Conservation (phyloP, 192 early-diverging fungal species). For the Dispira parvispora region DNA sequence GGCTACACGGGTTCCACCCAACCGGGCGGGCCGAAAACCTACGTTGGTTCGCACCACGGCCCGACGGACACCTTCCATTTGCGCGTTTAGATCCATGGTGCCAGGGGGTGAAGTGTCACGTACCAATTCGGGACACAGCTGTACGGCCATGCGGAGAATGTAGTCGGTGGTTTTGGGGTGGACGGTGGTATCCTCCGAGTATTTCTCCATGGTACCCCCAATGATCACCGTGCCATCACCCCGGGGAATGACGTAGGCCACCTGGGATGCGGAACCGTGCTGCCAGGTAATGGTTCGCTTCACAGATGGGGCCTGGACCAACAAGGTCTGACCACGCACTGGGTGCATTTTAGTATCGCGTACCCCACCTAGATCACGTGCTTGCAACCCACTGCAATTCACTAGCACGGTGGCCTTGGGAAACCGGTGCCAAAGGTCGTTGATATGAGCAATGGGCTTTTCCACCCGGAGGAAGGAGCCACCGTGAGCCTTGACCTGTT, state of each 20-base stretch:
- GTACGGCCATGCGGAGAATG: constrained; percentile 26
- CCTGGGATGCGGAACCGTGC: constrained; percentile 13
- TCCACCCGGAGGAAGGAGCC: constrained; percentile 23
- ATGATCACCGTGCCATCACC: constrained; percentile 56
- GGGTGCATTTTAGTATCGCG: constrained; percentile 50
- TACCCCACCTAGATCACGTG: constrained; percentile 45
- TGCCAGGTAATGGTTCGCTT: constrained; percentile 32
- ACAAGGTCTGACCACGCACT: constrained; percentile 59
- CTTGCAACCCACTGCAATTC: constrained; percentile 59
- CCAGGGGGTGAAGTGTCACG: neutral
- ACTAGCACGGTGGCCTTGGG: constrained; percentile 35
- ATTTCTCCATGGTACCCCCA: constrained; percentile 36
- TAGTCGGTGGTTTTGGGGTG: constrained; percentile 23
- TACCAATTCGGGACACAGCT: constrained; percentile 22
- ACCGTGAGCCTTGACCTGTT: constrained; percentile 32
- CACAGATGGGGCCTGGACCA: constrained; percentile 45
- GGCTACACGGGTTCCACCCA: constrained; percentile 33
- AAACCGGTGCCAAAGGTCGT: constrained; percentile 13
- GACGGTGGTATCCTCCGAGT: neutral
- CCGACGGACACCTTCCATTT: constrained; percentile 15
- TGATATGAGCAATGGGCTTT: constrained; percentile 21
- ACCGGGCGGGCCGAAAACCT: constrained; percentile 35
- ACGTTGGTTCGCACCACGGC: constrained; percentile 27
- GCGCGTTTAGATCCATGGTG: neutral
- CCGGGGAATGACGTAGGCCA: constrained; percentile 66